A percentile compares a stretch with the other conserved stretches of the same genome.
Evolutionary conservation across 2,329 filamentous ascomycete genomes (phyloP).

Genomic region (Aspergillus sojae): DNA sequence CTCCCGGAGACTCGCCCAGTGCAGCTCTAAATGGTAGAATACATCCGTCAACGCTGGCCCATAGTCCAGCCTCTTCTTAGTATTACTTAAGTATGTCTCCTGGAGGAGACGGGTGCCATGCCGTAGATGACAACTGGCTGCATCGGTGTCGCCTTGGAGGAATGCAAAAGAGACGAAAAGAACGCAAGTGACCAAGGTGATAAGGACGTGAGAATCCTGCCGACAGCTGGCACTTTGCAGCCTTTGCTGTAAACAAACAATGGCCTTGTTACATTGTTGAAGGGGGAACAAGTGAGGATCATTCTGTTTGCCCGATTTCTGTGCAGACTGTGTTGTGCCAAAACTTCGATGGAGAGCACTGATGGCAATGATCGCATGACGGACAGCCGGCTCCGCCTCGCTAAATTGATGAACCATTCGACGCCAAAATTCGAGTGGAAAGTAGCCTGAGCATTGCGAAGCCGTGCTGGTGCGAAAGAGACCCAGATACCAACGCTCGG

Average conservation of each 20-base stretch:
- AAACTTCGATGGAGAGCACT: conserved; percentile 29
- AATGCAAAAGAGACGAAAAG: conserved; percentile 19
- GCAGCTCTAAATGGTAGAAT: conserved; percentile 15
- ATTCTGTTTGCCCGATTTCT: not conserved
- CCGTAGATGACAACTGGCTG: conserved; percentile 14
- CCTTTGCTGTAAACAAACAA: not conserved
- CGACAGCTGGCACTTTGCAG: not conserved
- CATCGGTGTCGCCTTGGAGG: conserved; percentile 17
- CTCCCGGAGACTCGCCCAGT: conserved; percentile 13
- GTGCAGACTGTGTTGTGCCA: conserved; percentile 1
- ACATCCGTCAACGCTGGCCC: conserved; percentile 8
- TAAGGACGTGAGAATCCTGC: conserved; percentile 14
- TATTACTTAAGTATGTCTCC: not conserved
- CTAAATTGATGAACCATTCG: conserved; percentile 23
- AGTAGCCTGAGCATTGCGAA: not conserved
- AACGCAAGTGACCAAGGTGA: conserved; percentile 18
- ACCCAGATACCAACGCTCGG: not conserved
- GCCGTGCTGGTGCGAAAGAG: not conserved
- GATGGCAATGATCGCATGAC: conserved; percentile 29
- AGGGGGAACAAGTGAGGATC: not conserved
- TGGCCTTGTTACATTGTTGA: not conserved
- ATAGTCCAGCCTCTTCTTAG: not conserved
- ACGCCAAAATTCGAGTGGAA: conserved; percentile 18
- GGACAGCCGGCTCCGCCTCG: conserved; percentile 24
- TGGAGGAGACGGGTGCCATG: conserved; percentile 7